Evolutionary conservation across 2,329 filamentous ascomycete species (phyloP).

Genomic region (Colletotrichum kahawae): DNA sequence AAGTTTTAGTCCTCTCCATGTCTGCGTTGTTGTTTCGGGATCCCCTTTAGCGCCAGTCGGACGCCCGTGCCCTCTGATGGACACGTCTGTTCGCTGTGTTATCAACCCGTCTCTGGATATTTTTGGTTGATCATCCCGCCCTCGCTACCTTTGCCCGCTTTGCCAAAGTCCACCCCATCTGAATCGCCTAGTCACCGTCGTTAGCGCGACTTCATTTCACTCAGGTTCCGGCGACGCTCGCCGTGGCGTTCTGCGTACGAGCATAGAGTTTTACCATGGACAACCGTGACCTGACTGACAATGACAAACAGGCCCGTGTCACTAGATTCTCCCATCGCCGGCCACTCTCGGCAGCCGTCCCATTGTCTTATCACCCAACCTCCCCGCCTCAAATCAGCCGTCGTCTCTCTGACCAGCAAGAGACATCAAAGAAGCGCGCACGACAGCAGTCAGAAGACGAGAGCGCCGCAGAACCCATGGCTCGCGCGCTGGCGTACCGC

Average conservation of each 20-base stretch:
- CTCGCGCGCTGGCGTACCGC: slow-evolving; percentile 51
- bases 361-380: slow-evolving; percentile 49
- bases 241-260: not conserved
- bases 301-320: slow-evolving; percentile 48
- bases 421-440: slow-evolving; percentile 43
- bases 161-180: not conserved
- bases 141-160: not conserved
- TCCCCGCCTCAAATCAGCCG: slow-evolving; percentile 58
- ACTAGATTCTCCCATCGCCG: slow-evolving; percentile 53
- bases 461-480: slow-evolving; percentile 39
- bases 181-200: not conserved
- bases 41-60: slow-evolving; percentile 3
- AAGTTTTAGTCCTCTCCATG: slow-evolving; percentile 36
- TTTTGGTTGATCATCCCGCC: slow-evolving; percentile 9
- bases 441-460: slow-evolving; percentile 45
- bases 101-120: slow-evolving; percentile 1
- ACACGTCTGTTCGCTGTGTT: slow-evolving; percentile 1
- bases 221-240: not conserved
- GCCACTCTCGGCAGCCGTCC: slow-evolving; percentile 57
- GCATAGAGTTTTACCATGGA: slow-evolving; percentile 1
- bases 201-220: slow-evolving; percentile 18
- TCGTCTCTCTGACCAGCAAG: slow-evolving; percentile 63
- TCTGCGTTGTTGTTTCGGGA: slow-evolving; percentile 20
- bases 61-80: slow-evolving; percentile 17
- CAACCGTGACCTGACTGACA: slow-evolving; percentile 27